Conservation (phyloP, 257 asterid species). For the Paulownia fortunei region DNA sequence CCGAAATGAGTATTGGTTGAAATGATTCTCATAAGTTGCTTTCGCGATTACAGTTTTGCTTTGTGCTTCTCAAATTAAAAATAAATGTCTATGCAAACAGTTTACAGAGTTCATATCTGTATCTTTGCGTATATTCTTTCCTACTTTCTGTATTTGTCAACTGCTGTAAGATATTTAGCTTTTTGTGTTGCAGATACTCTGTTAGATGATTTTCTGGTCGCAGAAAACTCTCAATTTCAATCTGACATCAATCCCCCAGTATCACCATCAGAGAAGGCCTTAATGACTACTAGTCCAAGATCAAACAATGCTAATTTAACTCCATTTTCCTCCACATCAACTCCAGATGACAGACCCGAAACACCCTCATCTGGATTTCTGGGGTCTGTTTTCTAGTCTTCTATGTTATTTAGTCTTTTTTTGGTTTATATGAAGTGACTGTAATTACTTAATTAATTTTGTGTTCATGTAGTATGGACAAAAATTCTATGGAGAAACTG, state of each 20-base stretch:
- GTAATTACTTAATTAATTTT: slow-evolving; percentile 20
- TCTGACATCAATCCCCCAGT: slow-evolving; percentile 56
- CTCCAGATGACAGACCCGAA: slow-evolving; percentile 65
- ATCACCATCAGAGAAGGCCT: slow-evolving; percentile 57
- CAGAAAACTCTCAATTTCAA: slow-evolving; percentile 80
- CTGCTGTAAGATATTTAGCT: slow-evolving; percentile 6
- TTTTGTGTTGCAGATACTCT: slow-evolving; percentile 61
- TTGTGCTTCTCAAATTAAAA: slow-evolving; percentile 8
- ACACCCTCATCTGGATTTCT: slow-evolving; percentile 55
- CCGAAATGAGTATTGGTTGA: slow-evolving; percentile 8
- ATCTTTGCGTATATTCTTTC: slow-evolving; percentile 29
- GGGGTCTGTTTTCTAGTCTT: slow-evolving; percentile 56
- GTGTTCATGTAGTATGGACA: slow-evolving; percentile 62
- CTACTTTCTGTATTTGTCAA: slow-evolving; percentile 2
- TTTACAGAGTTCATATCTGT: slow-evolving; percentile 3
- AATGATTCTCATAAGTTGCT: slow-evolving; percentile 6
- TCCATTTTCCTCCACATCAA: slow-evolving; percentile 46
- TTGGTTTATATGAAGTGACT: slow-evolving; percentile 12
- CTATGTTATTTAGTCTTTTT: slow-evolving; percentile 39
- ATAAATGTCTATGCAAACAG: neutral
- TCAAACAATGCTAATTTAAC: slow-evolving; percentile 41
- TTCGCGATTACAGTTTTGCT: slow-evolving; percentile 32
- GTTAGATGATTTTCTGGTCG: slow-evolving; percentile 83
- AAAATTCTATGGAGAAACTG: slow-evolving; percentile 82
- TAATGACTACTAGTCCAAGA: slow-evolving; percentile 60